Evolutionary conservation across 2,329 filamentous ascomycete species (phyloP).

Genomic region (Alternaria conjuncta): DNA sequence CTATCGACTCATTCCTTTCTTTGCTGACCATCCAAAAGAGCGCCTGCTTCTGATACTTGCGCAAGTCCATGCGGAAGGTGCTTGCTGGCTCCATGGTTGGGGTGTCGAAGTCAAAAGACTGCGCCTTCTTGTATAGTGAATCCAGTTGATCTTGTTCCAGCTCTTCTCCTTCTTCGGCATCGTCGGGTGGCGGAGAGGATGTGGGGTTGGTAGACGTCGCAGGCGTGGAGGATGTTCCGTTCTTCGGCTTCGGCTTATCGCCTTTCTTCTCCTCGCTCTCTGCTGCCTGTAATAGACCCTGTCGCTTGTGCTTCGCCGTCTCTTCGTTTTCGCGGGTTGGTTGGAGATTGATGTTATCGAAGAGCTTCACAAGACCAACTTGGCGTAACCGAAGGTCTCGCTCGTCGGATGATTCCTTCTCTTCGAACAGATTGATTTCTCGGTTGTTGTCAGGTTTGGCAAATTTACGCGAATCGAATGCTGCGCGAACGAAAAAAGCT

Average conservation of each 20-base stretch:
- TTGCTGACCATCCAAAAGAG: conserved; percentile 96
- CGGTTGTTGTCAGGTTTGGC: conserved; percentile 72
- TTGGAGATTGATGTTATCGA: conserved; percentile 85
- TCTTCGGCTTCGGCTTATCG: conserved; percentile 52
- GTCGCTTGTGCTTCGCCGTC: conserved; percentile 79
- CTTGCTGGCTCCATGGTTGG: conserved; percentile 83
- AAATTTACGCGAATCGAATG: conserved; percentile 72
- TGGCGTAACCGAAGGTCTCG: conserved; percentile 83
- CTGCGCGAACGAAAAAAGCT: conserved; percentile 75
- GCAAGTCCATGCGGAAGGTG: conserved; percentile 81
- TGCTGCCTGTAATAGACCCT: conserved; percentile 83
- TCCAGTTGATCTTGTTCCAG: conserved; percentile 96
- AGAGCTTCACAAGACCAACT: conserved; percentile 84
- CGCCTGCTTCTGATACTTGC: conserved; percentile 95
- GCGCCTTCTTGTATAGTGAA: conserved; percentile 90
- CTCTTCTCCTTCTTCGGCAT: conserved; percentile 83
- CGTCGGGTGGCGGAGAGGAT: conserved; percentile 66
- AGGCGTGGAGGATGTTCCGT: conserved; percentile 46
- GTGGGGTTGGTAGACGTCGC: conserved; percentile 49
- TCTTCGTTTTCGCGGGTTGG: conserved; percentile 76
- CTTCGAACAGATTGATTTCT: conserved; percentile 76
- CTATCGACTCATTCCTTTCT: conserved; percentile 77
- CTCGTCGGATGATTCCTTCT: conserved; percentile 85
- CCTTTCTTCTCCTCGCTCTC: conserved; percentile 80
- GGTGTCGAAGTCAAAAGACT: conserved; percentile 94